A percentile compares a stretch with the other conserved stretches of the same genome.
Conservation (phyloP, 2,329 filamentous ascomycete genomes). For the Colletotrichum falcatum region DNA sequence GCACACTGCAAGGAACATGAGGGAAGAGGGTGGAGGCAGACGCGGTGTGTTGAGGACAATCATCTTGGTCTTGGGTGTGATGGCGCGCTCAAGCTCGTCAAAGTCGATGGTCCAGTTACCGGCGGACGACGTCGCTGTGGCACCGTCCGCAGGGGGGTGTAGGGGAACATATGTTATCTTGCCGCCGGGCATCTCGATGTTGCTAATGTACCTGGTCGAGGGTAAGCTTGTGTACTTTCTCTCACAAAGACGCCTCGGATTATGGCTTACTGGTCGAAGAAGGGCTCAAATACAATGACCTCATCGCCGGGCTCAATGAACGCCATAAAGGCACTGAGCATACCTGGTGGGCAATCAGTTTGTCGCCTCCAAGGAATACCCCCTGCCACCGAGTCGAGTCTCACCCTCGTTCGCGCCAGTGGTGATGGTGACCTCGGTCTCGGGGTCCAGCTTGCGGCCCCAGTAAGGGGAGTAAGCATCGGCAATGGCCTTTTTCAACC, state of each 20-base stretch:
- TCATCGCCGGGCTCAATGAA: conserved; percentile 96
- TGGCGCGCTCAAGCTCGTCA: conserved; percentile 80
- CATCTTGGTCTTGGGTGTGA: conserved; percentile 94
- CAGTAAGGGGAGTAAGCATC: conserved; percentile 93
- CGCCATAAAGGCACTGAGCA: conserved; percentile 97
- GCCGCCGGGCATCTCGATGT: conserved; percentile 98
- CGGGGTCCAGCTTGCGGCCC: conserved; percentile 83
- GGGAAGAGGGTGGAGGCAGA: conserved; percentile 45
- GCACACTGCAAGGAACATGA: background rate
- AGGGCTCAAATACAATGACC: conserved; percentile 97
- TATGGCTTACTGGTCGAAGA: conserved; percentile 86
- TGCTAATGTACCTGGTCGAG: conserved; percentile 81
- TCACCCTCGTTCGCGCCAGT: conserved; percentile 86
- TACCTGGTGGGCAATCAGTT: conserved; percentile 62
- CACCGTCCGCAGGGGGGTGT: conserved; percentile 86
- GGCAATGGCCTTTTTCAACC: conserved; percentile 92
- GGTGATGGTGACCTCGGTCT: conserved; percentile 94
- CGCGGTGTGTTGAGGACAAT: conserved; percentile 86
- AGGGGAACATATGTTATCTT: conserved; percentile 96
- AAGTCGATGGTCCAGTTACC: conserved; percentile 91
- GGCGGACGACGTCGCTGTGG: conserved; percentile 82
- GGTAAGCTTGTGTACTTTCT: conserved; percentile 12
- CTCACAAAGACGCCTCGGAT: background rate
- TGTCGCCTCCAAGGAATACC: background rate
- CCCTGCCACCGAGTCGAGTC: conserved; percentile 8